Evolutionary conservation across 163 green algal species (phyloP), one percentile per base, ranked within the genome.

Genomic region (Chloroidium sp.): DNA sequence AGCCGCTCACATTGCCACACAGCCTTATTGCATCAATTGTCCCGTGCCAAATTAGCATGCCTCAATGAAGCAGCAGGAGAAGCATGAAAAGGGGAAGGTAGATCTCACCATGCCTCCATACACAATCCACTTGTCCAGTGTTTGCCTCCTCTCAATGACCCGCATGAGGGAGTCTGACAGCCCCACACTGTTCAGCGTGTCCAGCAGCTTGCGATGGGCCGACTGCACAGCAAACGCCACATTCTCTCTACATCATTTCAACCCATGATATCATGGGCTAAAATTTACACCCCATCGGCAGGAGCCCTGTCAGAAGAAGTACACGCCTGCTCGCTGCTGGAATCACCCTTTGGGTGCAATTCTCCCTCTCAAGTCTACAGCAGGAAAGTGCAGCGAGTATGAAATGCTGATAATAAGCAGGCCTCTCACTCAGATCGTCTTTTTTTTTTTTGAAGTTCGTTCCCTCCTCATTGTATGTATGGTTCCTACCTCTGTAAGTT

Each of bases 121-220:
- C 8, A 89, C 90, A 0, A 96, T 87, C 76, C 86, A 88, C 62
- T 94, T 90, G 89, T 97, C 94, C 79, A 91, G 86, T 1, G 80
- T 84, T 76, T 95, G 90, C 79, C 93, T 79, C 61, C 92, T 85
- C 69, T 98, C 94, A 69, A 93, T 94, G n/a, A 97, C 69, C 1
- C 89, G 86, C 76, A 98, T 83, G 78, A 98, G 79, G 1, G 88
- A 94, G 67, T 97, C 92, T 3, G 90, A 93, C 79, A 86, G 78
- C 1, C 93, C 94, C 36, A 97, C 80, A 10, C 87, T 91, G 84
- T 97, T 96, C 1, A 97, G 81, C 72, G 97, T 86, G 79, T 98
- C 94, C 78, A 98, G 83, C 69, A 90, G 85, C 84, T 95, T 95
- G 12, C 87, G 88, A 59, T 97, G 92, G 1, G 93, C 89, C 62